Evolutionary conservation across 108 stramenopile species (phyloP).

Genomic region (Nitzschia palea): DNA sequence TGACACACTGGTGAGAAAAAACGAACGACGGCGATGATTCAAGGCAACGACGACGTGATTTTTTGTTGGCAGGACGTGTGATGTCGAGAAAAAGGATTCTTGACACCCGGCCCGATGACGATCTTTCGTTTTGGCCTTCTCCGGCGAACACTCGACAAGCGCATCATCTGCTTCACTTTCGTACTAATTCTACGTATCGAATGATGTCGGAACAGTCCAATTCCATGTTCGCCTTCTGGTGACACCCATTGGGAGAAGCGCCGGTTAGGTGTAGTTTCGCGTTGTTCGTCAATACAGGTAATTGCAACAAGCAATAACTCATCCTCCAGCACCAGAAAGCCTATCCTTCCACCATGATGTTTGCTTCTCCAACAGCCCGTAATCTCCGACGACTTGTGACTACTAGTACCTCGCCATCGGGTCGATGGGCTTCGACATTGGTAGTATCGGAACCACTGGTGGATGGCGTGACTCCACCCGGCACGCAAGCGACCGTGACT

Average conservation of each 20-base stretch:
- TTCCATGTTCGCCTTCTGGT: no score
- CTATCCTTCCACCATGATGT: not conserved
- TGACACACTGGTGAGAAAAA: no score
- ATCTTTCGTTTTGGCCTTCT: not conserved
- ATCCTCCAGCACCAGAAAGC: no score
- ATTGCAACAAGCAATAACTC: no score
- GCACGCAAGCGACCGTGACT: constrained; percentile 68
- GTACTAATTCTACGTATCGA: no score
- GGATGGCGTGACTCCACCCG: constrained; percentile 48
- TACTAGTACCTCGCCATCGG: not conserved
- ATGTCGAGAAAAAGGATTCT: not conserved
- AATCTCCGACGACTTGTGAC: constrained; percentile 6
- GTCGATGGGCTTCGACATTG: constrained; percentile 62
- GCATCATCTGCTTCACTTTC: not conserved
- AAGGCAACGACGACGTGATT: no score
- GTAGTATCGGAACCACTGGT: constrained; percentile 72
- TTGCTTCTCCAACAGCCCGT: not conserved
- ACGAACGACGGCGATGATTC: no score
- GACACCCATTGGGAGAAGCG: no score
- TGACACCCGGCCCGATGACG: not conserved
- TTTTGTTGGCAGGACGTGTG: no score
- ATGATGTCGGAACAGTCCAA: no score
- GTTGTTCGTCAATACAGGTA: no score
- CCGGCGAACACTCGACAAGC: not conserved
- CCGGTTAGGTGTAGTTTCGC: no score